These are phyloP conservation scores for Annulohypoxylon maeteangense DNA, from an alignment of 495 filamentous ascomycete species.

Conservation along the genomic window DNA sequence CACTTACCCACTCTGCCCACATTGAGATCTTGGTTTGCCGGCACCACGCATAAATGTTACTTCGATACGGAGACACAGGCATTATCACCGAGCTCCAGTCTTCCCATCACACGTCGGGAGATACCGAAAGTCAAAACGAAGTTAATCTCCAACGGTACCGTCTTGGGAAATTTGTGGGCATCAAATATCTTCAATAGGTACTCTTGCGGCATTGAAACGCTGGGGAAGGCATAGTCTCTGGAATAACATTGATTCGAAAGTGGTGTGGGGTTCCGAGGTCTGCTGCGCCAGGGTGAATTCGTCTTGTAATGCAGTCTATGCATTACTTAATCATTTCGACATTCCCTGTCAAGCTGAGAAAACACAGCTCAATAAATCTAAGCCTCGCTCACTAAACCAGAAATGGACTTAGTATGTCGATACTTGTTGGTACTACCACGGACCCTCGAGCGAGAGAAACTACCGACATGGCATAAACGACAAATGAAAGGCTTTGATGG, in stretches of 20 bases:
- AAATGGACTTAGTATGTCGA: not conserved
- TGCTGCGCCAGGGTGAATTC: slow-evolving; percentile 30
- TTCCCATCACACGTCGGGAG: slow-evolving; percentile 2
- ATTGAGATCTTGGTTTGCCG: not conserved
- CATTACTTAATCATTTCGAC: not conserved
- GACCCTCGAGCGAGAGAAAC: slow-evolving; percentile 7
- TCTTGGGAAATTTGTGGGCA: slow-evolving; percentile 8
- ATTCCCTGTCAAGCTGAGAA: slow-evolving; percentile 40
- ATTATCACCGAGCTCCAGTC: slow-evolving; percentile 5
- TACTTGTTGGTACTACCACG: slow-evolving; percentile 8
- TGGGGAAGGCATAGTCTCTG: not conserved
- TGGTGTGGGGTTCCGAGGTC: not conserved
- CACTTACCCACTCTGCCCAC: not conserved
- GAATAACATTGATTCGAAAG: not conserved
- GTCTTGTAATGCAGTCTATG: not conserved
- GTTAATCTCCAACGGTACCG: not conserved
- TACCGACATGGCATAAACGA: slow-evolving; percentile 24
- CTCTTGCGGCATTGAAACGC: not conserved
- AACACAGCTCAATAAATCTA: slow-evolving; percentile 21
- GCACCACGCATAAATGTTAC: slow-evolving; percentile 6
- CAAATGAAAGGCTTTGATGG: slow-evolving; percentile 9
- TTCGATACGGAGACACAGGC: not conserved
- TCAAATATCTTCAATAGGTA: not conserved
- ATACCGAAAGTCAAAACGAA: slow-evolving; percentile 14
- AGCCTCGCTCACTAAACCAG: slow-evolving; percentile 31